A percentile compares a stretch with the other conserved stretches of the same genome.
These are phyloP conservation scores for Meyerozyma smithsonii DNA, from an alignment of 1,139 yeast genomes.

Conservation along the genomic window DNA sequence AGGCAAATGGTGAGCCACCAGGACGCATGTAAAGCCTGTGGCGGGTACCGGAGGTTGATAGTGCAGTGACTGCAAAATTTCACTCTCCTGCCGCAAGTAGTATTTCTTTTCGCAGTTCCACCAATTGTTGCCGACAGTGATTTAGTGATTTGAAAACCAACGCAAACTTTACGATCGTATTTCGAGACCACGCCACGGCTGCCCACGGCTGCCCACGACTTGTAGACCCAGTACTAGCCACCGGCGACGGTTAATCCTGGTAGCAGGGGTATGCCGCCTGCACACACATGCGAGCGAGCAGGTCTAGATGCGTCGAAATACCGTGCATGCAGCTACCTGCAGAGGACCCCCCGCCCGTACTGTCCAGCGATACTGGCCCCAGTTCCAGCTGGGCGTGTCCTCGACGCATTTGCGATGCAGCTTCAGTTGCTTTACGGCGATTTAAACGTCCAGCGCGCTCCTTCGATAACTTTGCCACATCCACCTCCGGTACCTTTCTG, in stretches of 20 bases:
- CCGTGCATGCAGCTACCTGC: conserved; percentile 1
- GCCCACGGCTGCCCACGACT: no score
- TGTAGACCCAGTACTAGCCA: not conserved
- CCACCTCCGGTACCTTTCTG: not conserved
- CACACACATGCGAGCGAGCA: not conserved
- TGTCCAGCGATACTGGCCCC: not conserved
- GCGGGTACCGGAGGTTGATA: conserved; percentile 47
- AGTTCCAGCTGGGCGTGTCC: conserved; percentile 1
- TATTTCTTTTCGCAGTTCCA: no score
- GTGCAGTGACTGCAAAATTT: no score
- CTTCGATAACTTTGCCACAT: not conserved
- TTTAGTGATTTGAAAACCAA: no score
- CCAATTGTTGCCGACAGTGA: no score
- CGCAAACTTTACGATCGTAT: no score
- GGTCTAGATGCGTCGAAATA: conserved; percentile 3
- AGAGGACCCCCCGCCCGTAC: conserved; percentile 1
- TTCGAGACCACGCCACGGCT: no score
- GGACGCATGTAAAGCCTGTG: conserved; percentile 41
- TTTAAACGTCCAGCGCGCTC: not conserved
- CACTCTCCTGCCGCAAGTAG: no score
- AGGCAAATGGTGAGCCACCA: conserved; percentile 44
- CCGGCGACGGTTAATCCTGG: not conserved
- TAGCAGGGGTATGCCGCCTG: not conserved
- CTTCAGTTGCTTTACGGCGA: conserved; percentile 1
- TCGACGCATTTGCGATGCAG: conserved; percentile 3